Percentiles rank a stretch among this genome's conserved stretches.
Evolutionary conservation across 202 grass and related monocot species (phyloP).

Genomic region (Saccharum hybrid): DNA sequence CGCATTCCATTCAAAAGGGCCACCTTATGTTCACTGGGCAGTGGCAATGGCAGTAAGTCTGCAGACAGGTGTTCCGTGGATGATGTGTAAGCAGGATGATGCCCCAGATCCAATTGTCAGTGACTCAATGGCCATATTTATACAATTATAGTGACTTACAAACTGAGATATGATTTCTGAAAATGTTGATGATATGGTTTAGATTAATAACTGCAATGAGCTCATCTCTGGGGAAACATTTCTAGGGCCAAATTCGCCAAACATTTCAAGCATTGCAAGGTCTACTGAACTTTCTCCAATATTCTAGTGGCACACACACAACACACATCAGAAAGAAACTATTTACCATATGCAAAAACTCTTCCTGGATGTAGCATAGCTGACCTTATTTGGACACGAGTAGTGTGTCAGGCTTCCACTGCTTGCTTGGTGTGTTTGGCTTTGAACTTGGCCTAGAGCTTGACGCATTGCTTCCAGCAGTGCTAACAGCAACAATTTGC

Average conservation of each 20-base stretch:
- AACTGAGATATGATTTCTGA: conserved; percentile 1
- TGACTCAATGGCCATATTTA: conserved; percentile 42
- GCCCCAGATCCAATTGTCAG: conserved; percentile 79
- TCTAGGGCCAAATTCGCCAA: conserved; percentile 61
- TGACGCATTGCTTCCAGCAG: conserved; percentile 59
- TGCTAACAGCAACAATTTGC: conserved; percentile 25
- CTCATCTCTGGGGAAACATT: conserved; percentile 74
- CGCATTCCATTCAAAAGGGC: conserved; percentile 64
- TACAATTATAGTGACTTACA: conserved; percentile 15
- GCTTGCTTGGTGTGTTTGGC: conserved; percentile 88
- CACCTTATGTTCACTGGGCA: conserved; percentile 68
- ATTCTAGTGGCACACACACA: conserved; percentile 20
- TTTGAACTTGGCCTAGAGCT: conserved; percentile 64
- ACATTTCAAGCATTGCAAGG: conserved; percentile 11
- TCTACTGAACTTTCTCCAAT: conserved; percentile 3
- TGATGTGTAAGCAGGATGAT: conserved; percentile 43
- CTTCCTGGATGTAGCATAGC: conserved; percentile 20
- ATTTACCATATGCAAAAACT: conserved; percentile 31
- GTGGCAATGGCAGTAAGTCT: conserved; percentile 69
- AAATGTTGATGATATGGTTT: conserved; percentile 31
- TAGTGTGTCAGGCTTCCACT: conserved; percentile 61
- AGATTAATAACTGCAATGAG: conserved; percentile 92
- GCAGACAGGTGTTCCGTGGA: conserved; percentile 82
- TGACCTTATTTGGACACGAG: conserved; percentile 66
- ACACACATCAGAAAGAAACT: conserved; percentile 19